Percentiles rank a stretch among this genome's conserved stretches.
Evolutionary conservation across 768 basidiomycete genomes (phyloP).

Genomic region (Lentinula aciculospora): DNA sequence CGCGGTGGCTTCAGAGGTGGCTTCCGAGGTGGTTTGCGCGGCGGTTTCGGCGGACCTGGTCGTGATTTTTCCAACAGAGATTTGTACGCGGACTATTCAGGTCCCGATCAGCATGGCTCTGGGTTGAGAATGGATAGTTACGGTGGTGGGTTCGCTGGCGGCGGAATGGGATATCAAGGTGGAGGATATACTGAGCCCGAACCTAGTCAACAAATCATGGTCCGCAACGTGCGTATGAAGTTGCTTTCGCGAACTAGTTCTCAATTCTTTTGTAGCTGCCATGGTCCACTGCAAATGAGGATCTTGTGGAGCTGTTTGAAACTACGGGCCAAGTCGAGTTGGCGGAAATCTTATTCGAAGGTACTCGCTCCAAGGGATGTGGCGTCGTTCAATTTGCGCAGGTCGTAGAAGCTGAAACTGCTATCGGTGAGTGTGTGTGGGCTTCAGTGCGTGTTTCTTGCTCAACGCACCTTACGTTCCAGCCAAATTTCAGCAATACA

Average conservation of each 20-base stretch:
- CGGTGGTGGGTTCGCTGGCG: slow-evolving; percentile 25
- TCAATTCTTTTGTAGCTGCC: slow-evolving; percentile 56
- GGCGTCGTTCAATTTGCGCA: slow-evolving; percentile 95
- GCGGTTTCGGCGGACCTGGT: slow-evolving; percentile 43
- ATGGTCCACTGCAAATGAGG: slow-evolving; percentile 99
- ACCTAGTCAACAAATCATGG: slow-evolving; percentile 96
- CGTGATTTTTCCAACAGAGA: slow-evolving; percentile 85
- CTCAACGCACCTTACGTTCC: slow-evolving; percentile 4
- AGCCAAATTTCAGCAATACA: slow-evolving; percentile 94
- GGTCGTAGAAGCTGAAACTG: slow-evolving; percentile 86
- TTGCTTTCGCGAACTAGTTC: not conserved
- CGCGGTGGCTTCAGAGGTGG: slow-evolving; percentile 35
- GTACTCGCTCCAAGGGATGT: slow-evolving; percentile 87
- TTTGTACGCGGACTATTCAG: slow-evolving; percentile 89
- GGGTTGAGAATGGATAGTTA: slow-evolving; percentile 35
- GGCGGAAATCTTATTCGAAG: slow-evolving; percentile 93
- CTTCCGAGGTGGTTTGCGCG: slow-evolving; percentile 35
- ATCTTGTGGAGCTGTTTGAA: slow-evolving; percentile 96
- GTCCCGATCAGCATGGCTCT: slow-evolving; percentile 66
- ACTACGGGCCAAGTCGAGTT: slow-evolving; percentile 94
- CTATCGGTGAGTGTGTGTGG: slow-evolving; percentile 56
- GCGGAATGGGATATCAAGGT: slow-evolving; percentile 13
- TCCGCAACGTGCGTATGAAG: slow-evolving; percentile 82
- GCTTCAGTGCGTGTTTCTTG: not conserved
- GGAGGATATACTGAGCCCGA: slow-evolving; percentile 54